A percentile compares a stretch with the other conserved stretches of the same genome.
Evolutionary conservation across 2,329 filamentous ascomycete species (phyloP).

Genomic region (Graphilbum fragrans): DNA sequence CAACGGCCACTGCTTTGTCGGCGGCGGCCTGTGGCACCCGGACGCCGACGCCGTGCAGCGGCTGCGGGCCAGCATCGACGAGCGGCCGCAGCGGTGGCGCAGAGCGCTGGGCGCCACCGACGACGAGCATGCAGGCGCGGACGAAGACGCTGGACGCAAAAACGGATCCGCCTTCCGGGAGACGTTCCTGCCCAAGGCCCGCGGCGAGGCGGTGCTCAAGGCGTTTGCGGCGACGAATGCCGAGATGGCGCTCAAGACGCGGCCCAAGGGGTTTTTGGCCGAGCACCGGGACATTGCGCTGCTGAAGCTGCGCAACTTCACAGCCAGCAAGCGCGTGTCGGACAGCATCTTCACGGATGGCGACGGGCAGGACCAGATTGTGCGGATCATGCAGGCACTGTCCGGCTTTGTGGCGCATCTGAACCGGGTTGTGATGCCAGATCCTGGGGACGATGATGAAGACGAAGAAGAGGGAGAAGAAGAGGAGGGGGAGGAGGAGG

Average conservation of each 20-base stretch:
- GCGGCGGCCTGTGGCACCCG: constrained; percentile 73
- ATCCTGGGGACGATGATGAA: constrained; percentile 37
- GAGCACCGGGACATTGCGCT: constrained; percentile 72
- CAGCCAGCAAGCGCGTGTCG: constrained; percentile 52
- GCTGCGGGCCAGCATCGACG: constrained; percentile 65
- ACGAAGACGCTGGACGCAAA: too few species aligned
- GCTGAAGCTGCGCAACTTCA: constrained; percentile 70
- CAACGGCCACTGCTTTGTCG: constrained; percentile 49
- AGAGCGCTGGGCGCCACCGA: constrained; percentile 51
- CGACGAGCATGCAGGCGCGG: too few species aligned
- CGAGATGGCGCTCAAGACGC: constrained; percentile 68
- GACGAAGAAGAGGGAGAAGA: constrained; percentile 30
- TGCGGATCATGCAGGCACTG: constrained; percentile 53
- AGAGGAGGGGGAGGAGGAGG: constrained; percentile 1
- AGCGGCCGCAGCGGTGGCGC: constrained; percentile 58
- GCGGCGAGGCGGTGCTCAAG: constrained; percentile 43
- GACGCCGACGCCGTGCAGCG: constrained; percentile 52
- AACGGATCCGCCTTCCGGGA: too few species aligned
- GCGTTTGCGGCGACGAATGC: constrained; percentile 62
- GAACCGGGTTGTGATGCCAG: constrained; percentile 64
- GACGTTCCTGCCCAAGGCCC: constrained; percentile 18
- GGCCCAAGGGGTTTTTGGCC: constrained; percentile 68
- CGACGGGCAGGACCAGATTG: constrained; percentile 52
- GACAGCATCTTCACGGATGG: constrained; percentile 53
- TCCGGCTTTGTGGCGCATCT: constrained; percentile 67